Conservation (phyloP, 805 yeast genomes). For the Yarrowia deformans region DNA sequence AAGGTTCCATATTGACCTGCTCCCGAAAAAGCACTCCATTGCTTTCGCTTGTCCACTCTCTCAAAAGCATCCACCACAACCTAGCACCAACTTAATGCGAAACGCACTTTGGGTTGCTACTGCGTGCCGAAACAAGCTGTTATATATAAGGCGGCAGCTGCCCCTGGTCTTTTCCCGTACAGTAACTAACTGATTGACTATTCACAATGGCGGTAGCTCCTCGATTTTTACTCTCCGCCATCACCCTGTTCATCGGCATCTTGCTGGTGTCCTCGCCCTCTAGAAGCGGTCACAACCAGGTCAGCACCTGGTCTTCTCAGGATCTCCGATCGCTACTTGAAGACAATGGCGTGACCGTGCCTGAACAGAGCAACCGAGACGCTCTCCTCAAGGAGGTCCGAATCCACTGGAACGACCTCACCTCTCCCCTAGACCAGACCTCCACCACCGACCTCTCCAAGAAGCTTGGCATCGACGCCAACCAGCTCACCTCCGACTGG, state of each 20-base stretch:
- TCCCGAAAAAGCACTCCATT: constrained; percentile 21
- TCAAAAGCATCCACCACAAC: constrained; percentile 28
- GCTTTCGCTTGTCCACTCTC: constrained; percentile 9
- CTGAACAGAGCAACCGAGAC: constrained; percentile 25
- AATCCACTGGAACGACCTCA: constrained; percentile 39
- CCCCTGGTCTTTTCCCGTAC: constrained; percentile 5
- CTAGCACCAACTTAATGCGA: constrained; percentile 30
- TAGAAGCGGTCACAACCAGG: constrained; percentile 17
- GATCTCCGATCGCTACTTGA: constrained; percentile 36
- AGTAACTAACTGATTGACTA: constrained; percentile 3
- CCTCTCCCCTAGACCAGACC: constrained; percentile 38
- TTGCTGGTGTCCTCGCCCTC: constrained; percentile 32
- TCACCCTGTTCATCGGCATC: constrained; percentile 38
- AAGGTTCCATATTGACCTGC: constrained; percentile 2
- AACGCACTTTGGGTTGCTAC: constrained; percentile 38
- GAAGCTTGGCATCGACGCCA: constrained; percentile 21
- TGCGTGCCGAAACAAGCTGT: constrained; percentile 8
- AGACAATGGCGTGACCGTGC: constrained; percentile 36
- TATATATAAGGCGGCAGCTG: constrained; percentile 19
- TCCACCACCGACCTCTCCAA: constrained; percentile 14
- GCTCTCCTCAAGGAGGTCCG: constrained; percentile 33
- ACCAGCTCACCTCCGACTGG: constrained; percentile 36
- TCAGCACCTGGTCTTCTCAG: constrained; percentile 26
- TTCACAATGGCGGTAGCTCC: constrained; percentile 39
- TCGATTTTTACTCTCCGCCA: constrained; percentile 32